Conservation (phyloP, 2,329 filamentous ascomycete species). For the Penicillium crustosum region DNA sequence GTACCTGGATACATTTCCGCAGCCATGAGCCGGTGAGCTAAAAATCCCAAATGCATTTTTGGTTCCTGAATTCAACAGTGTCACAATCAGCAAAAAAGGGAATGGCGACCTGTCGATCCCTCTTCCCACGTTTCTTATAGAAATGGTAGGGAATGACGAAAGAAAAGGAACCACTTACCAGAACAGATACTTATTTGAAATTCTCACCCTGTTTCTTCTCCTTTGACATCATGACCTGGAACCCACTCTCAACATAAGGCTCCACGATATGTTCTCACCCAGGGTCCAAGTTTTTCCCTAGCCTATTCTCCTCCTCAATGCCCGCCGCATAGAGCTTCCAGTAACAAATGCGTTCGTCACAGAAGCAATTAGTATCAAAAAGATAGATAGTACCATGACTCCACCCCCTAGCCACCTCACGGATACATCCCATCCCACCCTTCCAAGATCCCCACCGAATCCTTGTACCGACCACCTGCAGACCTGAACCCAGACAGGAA, state of each 20-base stretch:
- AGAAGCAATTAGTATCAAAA: slow-evolving; percentile 44
- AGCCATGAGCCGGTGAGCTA: slow-evolving; percentile 40
- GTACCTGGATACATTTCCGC: slow-evolving; percentile 40
- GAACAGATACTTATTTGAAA: slow-evolving; percentile 42
- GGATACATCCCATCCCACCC: slow-evolving; percentile 38
- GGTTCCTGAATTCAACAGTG: slow-evolving; percentile 34
- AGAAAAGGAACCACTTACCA: slow-evolving; percentile 32
- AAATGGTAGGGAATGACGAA: background rate
- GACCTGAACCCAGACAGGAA: slow-evolving; percentile 40
- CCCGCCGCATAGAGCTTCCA: slow-evolving; percentile 39
- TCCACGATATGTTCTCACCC: slow-evolving; percentile 41
- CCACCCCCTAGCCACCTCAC: slow-evolving; percentile 34
- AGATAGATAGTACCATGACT: slow-evolving; percentile 34
- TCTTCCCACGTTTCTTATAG: background rate
- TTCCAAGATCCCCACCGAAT: slow-evolving; percentile 33
- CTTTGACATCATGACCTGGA: slow-evolving; percentile 35
- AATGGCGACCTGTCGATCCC: slow-evolving; percentile 13
- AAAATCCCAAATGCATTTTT: slow-evolving; percentile 41
- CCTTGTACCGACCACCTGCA: slow-evolving; percentile 32
- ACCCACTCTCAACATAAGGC: slow-evolving; percentile 33
- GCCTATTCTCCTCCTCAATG: slow-evolving; percentile 36
- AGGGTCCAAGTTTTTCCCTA: slow-evolving; percentile 32
- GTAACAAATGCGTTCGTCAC: slow-evolving; percentile 40
- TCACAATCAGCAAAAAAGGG: slow-evolving; percentile 8
- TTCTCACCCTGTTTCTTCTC: slow-evolving; percentile 32